Conservation (phyloP, 78 protist genomes). For the Isochrysis galbana region DNA sequence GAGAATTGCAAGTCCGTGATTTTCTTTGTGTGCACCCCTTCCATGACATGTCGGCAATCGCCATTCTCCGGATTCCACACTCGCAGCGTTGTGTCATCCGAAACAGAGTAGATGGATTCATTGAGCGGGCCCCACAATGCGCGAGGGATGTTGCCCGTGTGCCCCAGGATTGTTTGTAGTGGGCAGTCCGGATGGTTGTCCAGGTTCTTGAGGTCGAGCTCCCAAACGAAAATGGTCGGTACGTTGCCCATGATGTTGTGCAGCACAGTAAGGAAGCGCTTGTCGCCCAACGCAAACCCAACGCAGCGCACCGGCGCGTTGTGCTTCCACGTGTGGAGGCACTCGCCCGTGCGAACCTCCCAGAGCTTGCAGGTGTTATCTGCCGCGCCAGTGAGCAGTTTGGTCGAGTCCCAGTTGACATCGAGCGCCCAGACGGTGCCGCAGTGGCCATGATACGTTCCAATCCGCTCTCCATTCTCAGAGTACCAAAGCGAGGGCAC, state of each 20-base stretch:
- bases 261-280: constrained; percentile 52
- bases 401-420: constrained; percentile 59
- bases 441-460: constrained; percentile 79
- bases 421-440: constrained; percentile 85
- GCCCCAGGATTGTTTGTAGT: background rate
- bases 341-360: constrained; percentile 82
- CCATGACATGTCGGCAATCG: background rate
- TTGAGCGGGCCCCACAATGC: constrained; percentile 70
- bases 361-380: constrained; percentile 73
- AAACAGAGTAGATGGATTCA: constrained; percentile 34
- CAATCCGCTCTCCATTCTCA: constrained; percentile 87
- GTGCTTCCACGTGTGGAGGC: constrained; percentile 31
- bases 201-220: background rate
- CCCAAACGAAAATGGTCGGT: constrained; percentile 46
- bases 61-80: constrained; percentile 32
- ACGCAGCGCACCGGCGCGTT: constrained; percentile 58
- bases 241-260: constrained; percentile 63
- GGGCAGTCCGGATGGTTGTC: background rate
- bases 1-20: constrained; percentile 71
- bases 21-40: constrained; percentile 45
- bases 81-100: constrained; percentile 56
- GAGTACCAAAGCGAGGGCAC: constrained; percentile 73
- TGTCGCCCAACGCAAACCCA: constrained; percentile 54
- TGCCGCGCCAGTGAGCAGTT: constrained; percentile 74
- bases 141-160: constrained; percentile 10